Conservation (phyloP, 2,329 filamentous ascomycete species). For the Xylaria sp. region DNA sequence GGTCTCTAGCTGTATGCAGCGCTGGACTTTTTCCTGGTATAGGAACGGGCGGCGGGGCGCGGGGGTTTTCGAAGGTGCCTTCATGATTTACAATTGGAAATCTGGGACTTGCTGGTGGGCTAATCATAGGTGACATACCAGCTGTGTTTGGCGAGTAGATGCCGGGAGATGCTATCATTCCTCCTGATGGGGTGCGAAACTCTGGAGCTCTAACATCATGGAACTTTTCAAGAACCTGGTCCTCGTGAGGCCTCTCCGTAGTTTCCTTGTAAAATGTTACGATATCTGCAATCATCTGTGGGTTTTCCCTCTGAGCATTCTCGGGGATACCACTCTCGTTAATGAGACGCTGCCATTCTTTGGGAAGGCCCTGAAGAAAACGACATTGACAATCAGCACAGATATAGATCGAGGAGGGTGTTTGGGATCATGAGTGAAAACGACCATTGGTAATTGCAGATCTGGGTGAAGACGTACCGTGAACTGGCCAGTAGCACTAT, state of each 20-base stretch:
- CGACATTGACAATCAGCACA: slow-evolving; percentile 26
- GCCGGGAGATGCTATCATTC: slow-evolving; percentile 56
- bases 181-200: slow-evolving; percentile 51
- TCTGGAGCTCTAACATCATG: slow-evolving; percentile 76
- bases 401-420: slow-evolving; percentile 9
- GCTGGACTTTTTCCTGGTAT: slow-evolving; percentile 54
- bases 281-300: slow-evolving; percentile 93
- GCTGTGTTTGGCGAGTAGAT: slow-evolving; percentile 61
- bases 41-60: slow-evolving; percentile 89
- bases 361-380: slow-evolving; percentile 76
- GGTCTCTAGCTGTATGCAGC: slow-evolving; percentile 54
- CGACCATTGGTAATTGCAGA: slow-evolving; percentile 3
- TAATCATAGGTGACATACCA: slow-evolving; percentile 68
- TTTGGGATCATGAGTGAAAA: slow-evolving; percentile 4
- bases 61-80: slow-evolving; percentile 96
- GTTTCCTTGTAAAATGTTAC: slow-evolving; percentile 98
- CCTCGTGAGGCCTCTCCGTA: slow-evolving; percentile 77
- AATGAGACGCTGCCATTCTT: slow-evolving; percentile 96
- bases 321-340: slow-evolving; percentile 96
- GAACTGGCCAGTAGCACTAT: slow-evolving; percentile 94
- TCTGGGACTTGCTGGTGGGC: slow-evolving; percentile 81
- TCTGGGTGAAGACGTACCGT: slow-evolving; percentile 66
- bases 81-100: slow-evolving; percentile 85
- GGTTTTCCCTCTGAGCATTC: slow-evolving; percentile 93
- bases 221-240: slow-evolving; percentile 95